Percentiles rank a stretch among this genome's conserved stretches.
Evolutionary conservation across 2,329 filamentous ascomycete species (phyloP).

Genomic region (Colletotrichum ledebouriae): DNA sequence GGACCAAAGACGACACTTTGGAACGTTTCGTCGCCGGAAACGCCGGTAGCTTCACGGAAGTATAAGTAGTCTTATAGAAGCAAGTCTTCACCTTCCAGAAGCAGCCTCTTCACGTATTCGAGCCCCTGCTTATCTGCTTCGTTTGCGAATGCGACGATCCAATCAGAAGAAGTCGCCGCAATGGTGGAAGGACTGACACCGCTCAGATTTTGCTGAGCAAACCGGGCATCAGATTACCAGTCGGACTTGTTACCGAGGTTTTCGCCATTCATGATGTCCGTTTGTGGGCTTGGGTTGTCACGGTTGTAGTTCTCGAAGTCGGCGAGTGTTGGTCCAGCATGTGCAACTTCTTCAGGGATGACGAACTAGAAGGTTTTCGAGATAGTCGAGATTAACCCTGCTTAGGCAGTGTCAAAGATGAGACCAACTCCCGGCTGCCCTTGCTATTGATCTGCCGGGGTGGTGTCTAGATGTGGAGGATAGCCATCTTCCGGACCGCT

Average conservation of each 20-base stretch:
- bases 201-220: slow-evolving; percentile 60
- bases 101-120: slow-evolving; percentile 49
- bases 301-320: slow-evolving; percentile 51
- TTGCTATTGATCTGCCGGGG: too few relatives aligned
- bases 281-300: slow-evolving; percentile 49
- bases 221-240: slow-evolving; percentile 52
- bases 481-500: too few relatives aligned
- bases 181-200: slow-evolving; percentile 61
- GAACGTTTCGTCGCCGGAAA: slow-evolving; percentile 43
- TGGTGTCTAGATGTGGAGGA: too few relatives aligned
- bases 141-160: slow-evolving; percentile 49
- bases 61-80: slow-evolving; percentile 60
- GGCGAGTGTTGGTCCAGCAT: slow-evolving; percentile 22
- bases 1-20: too few relatives aligned
- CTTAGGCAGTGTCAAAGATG: too few relatives aligned
- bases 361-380: too few relatives aligned
- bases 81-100: slow-evolving; percentile 51
- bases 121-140: slow-evolving; percentile 52
- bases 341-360: too few relatives aligned
- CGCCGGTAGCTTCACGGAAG: slow-evolving; percentile 55
- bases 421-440: too few relatives aligned
- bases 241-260: slow-evolving; percentile 52
- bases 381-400: too few relatives aligned
- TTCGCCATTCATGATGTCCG: slow-evolving; percentile 51
- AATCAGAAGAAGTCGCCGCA: slow-evolving; percentile 51